Evolutionary conservation across 2,329 filamentous ascomycete species (phyloP), one percentile per base, ranked within the genome.

Genomic region (Shiraia bambusicola): DNA sequence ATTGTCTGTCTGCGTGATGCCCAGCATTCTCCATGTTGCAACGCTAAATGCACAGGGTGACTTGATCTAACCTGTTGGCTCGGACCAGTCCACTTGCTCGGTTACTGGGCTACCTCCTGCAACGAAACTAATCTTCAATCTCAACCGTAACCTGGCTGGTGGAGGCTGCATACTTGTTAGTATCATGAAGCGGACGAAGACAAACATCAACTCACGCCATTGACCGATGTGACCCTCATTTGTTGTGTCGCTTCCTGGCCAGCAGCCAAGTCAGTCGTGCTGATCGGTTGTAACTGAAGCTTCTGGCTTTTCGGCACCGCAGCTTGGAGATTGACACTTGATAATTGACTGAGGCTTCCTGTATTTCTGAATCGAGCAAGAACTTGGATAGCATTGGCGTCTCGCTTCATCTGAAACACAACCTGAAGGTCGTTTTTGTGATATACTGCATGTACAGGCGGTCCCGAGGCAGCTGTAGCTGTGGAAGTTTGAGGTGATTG

Each of bases 241-340:
- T 84, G 79, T 72, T 97, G 93, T 47, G 86, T 90, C 12, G 90
- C 92, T 65, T 95, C 90, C 29, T 85, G 81, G 11, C 88, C 88
- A 6, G 84, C 82, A 10, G 76, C 81, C 30, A 98, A 66, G 24
- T 94, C 88, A 4, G 84, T 74, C 52, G 82, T 88, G 54, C 88
- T 95, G 54, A 98, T 95, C 44, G 86, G 88, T 66, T 94, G 86
- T 52, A 98, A 74, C 66, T 96, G 90, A 59, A 98, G 72, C 67
- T 93, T 95, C 72, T 98, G 93, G 31, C 87, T 89, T 72, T 97
- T 98, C 7, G 93, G 93, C 39, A 98, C 93, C 1, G 93, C 93
- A 30, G 92, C 93, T 69, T 98, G 93, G 52, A 98, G 69, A 17
- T 88, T 88, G 22, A 97, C 87, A 32, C 80, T 81, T 12, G 83